Conservation (phyloP, 2,329 filamentous ascomycete genomes). For the Calonectria pauciramosa region DNA sequence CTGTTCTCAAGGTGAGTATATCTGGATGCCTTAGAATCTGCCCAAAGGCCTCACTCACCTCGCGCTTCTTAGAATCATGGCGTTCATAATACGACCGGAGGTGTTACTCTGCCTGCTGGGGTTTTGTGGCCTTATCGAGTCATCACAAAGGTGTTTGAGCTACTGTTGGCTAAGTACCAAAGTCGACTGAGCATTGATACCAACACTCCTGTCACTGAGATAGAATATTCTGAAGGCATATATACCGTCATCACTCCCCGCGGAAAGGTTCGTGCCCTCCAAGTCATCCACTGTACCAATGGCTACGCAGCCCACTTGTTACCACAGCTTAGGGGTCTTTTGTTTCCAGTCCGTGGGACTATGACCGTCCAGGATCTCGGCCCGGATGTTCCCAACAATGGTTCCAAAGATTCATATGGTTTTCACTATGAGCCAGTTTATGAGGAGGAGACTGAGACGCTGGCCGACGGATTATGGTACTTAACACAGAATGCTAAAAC, state of each 20-base stretch:
- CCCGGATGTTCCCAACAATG: background rate
- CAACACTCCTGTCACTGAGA: constrained; percentile 47
- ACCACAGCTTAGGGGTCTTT: constrained; percentile 57
- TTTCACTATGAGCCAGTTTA: background rate
- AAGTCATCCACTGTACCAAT: constrained; percentile 71
- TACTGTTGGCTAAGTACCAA: constrained; percentile 49
- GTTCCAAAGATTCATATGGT: background rate
- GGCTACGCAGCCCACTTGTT: constrained; percentile 64
- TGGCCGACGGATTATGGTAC: background rate
- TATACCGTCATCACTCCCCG: constrained; percentile 60
- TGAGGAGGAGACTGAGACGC: background rate
- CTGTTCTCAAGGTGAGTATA: constrained; percentile 1
- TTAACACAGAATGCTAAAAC: background rate
- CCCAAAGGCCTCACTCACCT: too few species aligned
- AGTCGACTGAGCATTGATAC: constrained; percentile 52
- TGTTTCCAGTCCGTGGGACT: constrained; percentile 58
- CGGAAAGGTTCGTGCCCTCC: constrained; percentile 58
- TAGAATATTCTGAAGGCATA: constrained; percentile 45
- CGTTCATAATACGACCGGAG: constrained; percentile 40
- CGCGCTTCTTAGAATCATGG: constrained; percentile 38
- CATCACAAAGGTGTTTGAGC: constrained; percentile 56
- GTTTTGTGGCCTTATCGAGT: constrained; percentile 64
- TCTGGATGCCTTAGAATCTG: too few species aligned
- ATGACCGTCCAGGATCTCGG: constrained; percentile 48
- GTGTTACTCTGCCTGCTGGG: constrained; percentile 58